A percentile compares a stretch with the other conserved stretches of the same genome.
Conservation (phyloP, 257 asterid genomes). For the Solanum appendiculatum region DNA sequence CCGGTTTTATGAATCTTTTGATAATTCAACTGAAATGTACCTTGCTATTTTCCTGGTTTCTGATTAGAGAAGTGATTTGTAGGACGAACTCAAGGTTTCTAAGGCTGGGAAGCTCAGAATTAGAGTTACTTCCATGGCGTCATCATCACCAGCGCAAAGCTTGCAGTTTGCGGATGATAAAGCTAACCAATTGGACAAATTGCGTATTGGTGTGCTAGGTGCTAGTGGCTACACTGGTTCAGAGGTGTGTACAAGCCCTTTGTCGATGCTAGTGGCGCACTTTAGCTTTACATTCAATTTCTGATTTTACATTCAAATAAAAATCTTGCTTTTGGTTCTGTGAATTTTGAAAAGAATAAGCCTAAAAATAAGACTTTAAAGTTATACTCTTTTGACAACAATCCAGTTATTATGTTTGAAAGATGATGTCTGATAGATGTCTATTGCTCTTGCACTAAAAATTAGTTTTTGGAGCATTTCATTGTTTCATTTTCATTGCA, state of each 20-base stretch:
- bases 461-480: not conserved
- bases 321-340: not conserved
- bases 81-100: conserved; percentile 30
- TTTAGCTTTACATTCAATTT: not conserved
- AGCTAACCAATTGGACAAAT: conserved; percentile 32
- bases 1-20: not conserved
- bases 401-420: not conserved
- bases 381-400: not conserved
- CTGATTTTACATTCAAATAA: no score
- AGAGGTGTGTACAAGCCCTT: conserved; percentile 32
- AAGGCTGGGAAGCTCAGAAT: conserved; percentile 20
- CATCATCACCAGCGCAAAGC: conserved; percentile 21
- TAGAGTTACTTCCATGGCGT: conserved; percentile 44
- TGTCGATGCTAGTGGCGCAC: not conserved
- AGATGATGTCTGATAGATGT: not conserved
- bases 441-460: not conserved
- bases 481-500: not conserved
- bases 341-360: not conserved
- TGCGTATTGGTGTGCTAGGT: conserved; percentile 72
- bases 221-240: conserved; percentile 91
- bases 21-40: not conserved
- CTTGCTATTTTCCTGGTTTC: not conserved
- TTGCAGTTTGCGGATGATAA: conserved; percentile 23
- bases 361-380: not conserved
- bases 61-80: not conserved